Evolutionary conservation across 2,329 filamentous ascomycete species (phyloP).

Genomic region (Clarireedia monteithiana): DNA sequence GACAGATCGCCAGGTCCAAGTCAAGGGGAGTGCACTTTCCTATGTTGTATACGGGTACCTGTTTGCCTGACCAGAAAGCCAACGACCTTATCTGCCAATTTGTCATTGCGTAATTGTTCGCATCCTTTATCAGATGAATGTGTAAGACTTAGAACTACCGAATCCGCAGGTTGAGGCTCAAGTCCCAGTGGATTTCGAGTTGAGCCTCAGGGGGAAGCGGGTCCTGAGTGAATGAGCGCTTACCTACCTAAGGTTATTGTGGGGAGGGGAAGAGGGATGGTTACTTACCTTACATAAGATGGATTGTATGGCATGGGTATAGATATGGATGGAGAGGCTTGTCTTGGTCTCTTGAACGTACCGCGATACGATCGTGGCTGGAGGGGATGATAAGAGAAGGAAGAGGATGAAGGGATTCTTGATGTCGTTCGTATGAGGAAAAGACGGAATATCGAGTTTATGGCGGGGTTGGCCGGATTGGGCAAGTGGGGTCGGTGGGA

Average conservation of each 20-base stretch:
- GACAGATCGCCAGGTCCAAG: too few relatives aligned
- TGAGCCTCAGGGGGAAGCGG: background rate
- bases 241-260: background rate
- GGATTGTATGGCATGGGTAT: too few relatives aligned
- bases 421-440: background rate
- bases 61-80: too few relatives aligned
- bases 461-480: background rate
- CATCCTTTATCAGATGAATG: too few relatives aligned
- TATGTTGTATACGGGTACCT: too few relatives aligned
- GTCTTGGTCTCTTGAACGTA: background rate
- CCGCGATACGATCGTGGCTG: background rate
- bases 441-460: background rate
- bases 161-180: too few relatives aligned
- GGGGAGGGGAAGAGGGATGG: background rate
- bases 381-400: background rate
- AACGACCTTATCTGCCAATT: too few relatives aligned
- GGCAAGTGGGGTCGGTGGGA: background rate
- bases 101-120: too few relatives aligned
- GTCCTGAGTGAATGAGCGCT: background rate
- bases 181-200: background rate
- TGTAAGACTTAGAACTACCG: too few relatives aligned
- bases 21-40: too few relatives aligned
- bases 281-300: background rate
- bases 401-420: too few relatives aligned
- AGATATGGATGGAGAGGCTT: too few relatives aligned